Base-by-base conservation (phyloP, 768 basidiomycete genomes). In the Panaeolus cyanescens region DNA sequence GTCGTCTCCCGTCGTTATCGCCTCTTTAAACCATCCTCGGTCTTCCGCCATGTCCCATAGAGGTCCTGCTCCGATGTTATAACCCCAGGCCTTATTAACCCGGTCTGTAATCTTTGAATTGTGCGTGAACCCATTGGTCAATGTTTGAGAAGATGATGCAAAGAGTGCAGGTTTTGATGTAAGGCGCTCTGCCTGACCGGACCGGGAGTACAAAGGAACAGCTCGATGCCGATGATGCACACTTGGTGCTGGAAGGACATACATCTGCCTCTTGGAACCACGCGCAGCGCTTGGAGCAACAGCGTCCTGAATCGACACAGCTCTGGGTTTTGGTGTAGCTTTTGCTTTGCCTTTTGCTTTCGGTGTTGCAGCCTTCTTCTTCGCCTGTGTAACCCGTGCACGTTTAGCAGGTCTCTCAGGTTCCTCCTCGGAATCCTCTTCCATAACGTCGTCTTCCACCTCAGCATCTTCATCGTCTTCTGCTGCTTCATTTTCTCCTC, bases 21-120 rank as follows among this genome's bases (percentile, higher is more conserved):
- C 79, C 65, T 93, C 92, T 68, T 90, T 92, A 71, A 79, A 93
- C 83, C 89, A 94, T 1, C 83, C 85, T 55, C 91, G 74, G 64
- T 95, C 93, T 68, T 95, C 93, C 40, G 83, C 73, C 33, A 93
- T 72, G 61, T 93, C 88, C 91, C 92, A 94, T 5, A 92, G 66
- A 1, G 92, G 91, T 0, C 93, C 92, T 2, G 85, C 70, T 3
- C 92, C 91, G 13, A 90, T 83, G 64, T 90, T 91, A 67, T 83
- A 86, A 0, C 89, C 86, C 88, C 87, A 91, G 0, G 88, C 79
- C 66, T 87, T 91, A 66, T 81, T 86, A 8, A 90, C 73, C n/a
- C 88, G 80, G 55, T 83, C 82, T 1, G 78, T 79, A 37, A 89
- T 74, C 31, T 75, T 76, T 1, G 74, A 61, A 55, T 76, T 76